A percentile compares a stretch with the other conserved stretches of the same genome.
Conservation (phyloP, 192 early-diverging fungal genomes). For the Chytriomyces confervae region DNA sequence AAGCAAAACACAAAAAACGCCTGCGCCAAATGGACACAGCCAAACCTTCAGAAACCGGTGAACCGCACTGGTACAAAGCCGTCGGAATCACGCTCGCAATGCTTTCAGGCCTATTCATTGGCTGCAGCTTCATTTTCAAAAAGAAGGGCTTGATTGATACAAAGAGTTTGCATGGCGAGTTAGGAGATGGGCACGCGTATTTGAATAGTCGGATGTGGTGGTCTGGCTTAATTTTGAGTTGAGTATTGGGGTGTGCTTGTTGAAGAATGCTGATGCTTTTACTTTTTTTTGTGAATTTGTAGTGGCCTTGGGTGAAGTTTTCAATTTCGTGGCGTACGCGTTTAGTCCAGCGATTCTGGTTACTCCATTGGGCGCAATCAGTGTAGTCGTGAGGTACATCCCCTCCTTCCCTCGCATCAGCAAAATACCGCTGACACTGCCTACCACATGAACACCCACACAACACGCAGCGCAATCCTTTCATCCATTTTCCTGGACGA, state of each 20-base stretch:
- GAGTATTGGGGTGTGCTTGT: too few relatives aligned
- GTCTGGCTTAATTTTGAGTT: slow-evolving; percentile 75
- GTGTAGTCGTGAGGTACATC: slow-evolving; percentile 80
- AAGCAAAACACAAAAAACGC: too few relatives aligned
- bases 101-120: slow-evolving; percentile 83
- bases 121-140: slow-evolving; percentile 86
- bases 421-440: not conserved
- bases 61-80: slow-evolving; percentile 43
- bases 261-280: too few relatives aligned
- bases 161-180: slow-evolving; percentile 10
- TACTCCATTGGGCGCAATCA: slow-evolving; percentile 87
- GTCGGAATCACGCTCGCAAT: slow-evolving; percentile 86
- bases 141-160: slow-evolving; percentile 87
- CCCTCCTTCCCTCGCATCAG: not conserved
- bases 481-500: slow-evolving; percentile 67
- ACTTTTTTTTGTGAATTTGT: too few relatives aligned
- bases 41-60: slow-evolving; percentile 1
- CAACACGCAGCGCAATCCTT: slow-evolving; percentile 51
- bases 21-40: not conserved
- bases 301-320: slow-evolving; percentile 85
- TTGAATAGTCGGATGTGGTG: slow-evolving; percentile 89
- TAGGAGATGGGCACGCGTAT: slow-evolving; percentile 68
- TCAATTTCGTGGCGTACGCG: slow-evolving; percentile 93
- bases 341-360: slow-evolving; percentile 93
- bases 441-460: too few relatives aligned